Evolutionary conservation across 345 rosid species (phyloP).

Genomic region (Linum trigynum): DNA sequence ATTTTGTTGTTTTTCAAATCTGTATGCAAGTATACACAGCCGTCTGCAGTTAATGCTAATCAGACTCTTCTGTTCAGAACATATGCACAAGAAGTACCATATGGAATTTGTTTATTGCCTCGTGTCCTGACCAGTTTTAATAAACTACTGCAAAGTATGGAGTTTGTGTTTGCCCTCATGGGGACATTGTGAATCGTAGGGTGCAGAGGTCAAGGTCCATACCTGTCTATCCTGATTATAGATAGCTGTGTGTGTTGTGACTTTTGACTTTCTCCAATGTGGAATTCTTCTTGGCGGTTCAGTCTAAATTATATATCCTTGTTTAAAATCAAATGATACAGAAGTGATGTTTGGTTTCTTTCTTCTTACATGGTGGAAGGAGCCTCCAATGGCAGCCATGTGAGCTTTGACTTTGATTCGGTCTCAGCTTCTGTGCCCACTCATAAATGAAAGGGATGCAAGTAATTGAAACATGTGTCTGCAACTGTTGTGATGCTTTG

Average conservation of each 20-base stretch:
- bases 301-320: neutral
- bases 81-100: too few relatives aligned
- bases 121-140: neutral
- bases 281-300: neutral
- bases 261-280: conserved; percentile 11
- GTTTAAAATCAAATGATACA: neutral
- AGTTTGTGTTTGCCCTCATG: conserved; percentile 6
- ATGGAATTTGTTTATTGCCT: too few relatives aligned
- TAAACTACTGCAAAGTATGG: conserved; percentile 8
- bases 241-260: neutral
- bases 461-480: neutral
- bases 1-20: neutral
- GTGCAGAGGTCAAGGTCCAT: neutral
- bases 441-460: neutral
- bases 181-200: neutral
- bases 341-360: neutral
- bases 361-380: neutral
- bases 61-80: too few relatives aligned
- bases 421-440: conserved; percentile 5
- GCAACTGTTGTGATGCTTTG: neutral
- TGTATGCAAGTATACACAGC: too few relatives aligned
- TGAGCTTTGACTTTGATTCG: conserved; percentile 16
- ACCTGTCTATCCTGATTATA: neutral
- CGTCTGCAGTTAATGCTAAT: too few relatives aligned
- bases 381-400: neutral